phyloP scores from a whole-genome alignment of 2,329 filamentous ascomycete species.

The Penicillium paneum region DNA sequence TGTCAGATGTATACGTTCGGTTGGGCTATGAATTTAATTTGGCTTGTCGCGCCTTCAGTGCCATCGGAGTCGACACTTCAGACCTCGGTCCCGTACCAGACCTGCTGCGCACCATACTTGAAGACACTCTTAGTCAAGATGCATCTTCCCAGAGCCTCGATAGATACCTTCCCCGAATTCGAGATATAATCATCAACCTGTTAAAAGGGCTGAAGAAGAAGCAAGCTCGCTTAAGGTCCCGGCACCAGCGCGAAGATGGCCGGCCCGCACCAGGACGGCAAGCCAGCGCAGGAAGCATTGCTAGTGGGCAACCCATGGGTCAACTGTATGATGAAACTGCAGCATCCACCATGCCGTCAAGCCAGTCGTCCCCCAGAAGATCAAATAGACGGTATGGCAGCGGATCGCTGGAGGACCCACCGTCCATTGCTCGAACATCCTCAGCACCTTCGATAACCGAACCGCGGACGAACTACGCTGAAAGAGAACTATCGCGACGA shows the following conservation, averaged over 20 bases:
- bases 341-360: constrained; percentile 22
- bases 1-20: constrained; percentile 96
- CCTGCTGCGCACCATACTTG: constrained; percentile 80
- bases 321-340: constrained; percentile 44
- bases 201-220: constrained; percentile 96
- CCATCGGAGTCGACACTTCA: constrained; percentile 91
- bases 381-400: constrained; percentile 39
- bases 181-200: constrained; percentile 97
- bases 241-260: constrained; percentile 51
- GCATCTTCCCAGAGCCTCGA: constrained; percentile 91
- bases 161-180: constrained; percentile 86
- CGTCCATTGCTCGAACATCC: constrained; percentile 26
- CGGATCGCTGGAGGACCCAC: constrained; percentile 38
- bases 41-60: constrained; percentile 92
- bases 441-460: constrained; percentile 29
- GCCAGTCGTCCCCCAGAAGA: constrained; percentile 33
- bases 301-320: constrained; percentile 46
- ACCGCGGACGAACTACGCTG: constrained; percentile 31
- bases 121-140: constrained; percentile 94
- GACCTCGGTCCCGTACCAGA: constrained; percentile 96
- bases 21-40: constrained; percentile 99
- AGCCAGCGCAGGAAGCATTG: constrained; percentile 48
- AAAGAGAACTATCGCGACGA: constrained; percentile 40
- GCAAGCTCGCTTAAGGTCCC: constrained; percentile 75
- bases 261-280: constrained; percentile 40